These are phyloP conservation scores for Lentinula sp. DNA, from an alignment of 768 basidiomycete genomes.

Conservation along the genomic window DNA sequence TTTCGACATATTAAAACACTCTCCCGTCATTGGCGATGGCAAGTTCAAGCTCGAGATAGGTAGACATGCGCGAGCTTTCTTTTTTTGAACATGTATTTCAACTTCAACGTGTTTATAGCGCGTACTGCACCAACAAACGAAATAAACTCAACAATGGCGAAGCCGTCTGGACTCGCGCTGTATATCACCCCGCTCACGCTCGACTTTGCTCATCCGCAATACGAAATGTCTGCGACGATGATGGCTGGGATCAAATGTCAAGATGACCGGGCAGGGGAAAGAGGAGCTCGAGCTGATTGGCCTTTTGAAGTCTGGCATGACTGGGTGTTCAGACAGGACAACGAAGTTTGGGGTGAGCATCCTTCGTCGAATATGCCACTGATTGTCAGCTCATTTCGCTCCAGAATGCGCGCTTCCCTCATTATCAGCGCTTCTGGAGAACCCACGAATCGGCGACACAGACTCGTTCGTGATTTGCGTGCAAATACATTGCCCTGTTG, in stretches of 20 bases:
- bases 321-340: conserved; percentile 64
- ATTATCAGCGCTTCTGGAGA: conserved; percentile 54
- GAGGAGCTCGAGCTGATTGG: conserved; percentile 64
- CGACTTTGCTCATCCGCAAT: conserved; percentile 54
- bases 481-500: conserved; percentile 57
- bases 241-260: conserved; percentile 69
- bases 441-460: conserved; percentile 47
- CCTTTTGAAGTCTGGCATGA: conserved; percentile 72
- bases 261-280: conserved; percentile 52
- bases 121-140: conserved; percentile 20
- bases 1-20: conserved; percentile 60
- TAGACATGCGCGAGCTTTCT: conserved; percentile 17
- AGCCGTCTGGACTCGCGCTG: conserved; percentile 44
- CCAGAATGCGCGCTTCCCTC: conserved; percentile 61
- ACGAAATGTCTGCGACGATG: conserved; percentile 59
- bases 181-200: conserved; percentile 63
- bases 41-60: conserved; percentile 72
- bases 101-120: conserved; percentile 5
- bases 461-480: conserved; percentile 72
- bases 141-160: conserved; percentile 14
- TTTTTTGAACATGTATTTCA: neutral
- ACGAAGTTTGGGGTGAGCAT: conserved; percentile 67
- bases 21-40: conserved; percentile 61
- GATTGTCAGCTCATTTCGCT: neutral
- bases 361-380: neutral